These are phyloP conservation scores for Maudiozyma turicensis DNA, from an alignment of 805 yeast species.

Conservation along the genomic window DNA sequence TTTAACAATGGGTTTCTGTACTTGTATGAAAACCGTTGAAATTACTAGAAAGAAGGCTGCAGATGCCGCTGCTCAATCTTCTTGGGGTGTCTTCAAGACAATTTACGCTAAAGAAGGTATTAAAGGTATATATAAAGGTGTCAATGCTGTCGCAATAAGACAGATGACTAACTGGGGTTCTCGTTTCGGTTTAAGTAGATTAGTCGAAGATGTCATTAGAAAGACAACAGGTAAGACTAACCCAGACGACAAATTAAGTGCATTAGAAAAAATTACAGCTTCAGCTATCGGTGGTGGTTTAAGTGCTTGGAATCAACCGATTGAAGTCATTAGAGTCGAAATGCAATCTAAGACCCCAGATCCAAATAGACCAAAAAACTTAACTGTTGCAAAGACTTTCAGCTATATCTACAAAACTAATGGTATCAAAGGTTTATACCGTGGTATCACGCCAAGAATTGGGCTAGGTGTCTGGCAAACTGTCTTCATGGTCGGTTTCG, in stretches of 20 bases:
- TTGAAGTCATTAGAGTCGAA: conserved; percentile 94
- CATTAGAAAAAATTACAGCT: conserved; percentile 74
- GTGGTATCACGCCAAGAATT: conserved; percentile 95
- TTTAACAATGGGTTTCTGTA: conserved; percentile 94
- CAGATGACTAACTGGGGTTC: conserved; percentile 99
- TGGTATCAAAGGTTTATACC: conserved; percentile 83
- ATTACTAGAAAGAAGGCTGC: conserved; percentile 76
- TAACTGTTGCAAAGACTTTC: conserved; percentile 66
- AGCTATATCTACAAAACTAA: conserved; percentile 73
- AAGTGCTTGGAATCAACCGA: conserved; percentile 98
- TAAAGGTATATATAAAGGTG: conserved; percentile 93
- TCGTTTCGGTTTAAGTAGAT: conserved; percentile 83
- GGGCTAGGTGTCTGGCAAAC: conserved; percentile 98
- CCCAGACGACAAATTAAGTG: conserved; percentile 49
- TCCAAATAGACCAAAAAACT: conserved; percentile 90
- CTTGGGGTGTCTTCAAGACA: conserved; percentile 79
- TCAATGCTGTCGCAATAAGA: conserved; percentile 96
- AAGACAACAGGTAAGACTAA: conserved; percentile 48
- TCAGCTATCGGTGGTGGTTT: conserved; percentile 94
- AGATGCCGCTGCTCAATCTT: conserved; percentile 53
- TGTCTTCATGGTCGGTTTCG: conserved; percentile 95
- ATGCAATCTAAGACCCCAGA: conserved; percentile 94
- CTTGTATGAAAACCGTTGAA: conserved; percentile 98
- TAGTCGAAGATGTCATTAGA: conserved; percentile 81
- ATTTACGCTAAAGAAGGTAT: conserved; percentile 83